phyloP scores from a whole-genome alignment of 1,284 basidiomycete species.

The Gomphus bonarii region DNA sequence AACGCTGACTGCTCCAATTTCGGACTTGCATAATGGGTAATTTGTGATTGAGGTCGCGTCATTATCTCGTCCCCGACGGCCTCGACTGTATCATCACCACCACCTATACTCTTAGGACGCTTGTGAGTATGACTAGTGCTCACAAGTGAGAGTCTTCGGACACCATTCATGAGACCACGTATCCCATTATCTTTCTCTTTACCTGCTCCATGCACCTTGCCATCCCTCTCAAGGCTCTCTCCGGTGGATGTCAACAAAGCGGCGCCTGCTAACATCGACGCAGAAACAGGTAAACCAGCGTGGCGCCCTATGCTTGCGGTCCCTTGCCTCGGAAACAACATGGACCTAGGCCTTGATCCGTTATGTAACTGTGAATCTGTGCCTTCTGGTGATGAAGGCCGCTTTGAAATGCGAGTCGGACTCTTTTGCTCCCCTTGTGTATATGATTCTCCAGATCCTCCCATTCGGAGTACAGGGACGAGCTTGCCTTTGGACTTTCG shows the following conservation, averaged over 20 bases:
- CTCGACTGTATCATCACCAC: neutral
- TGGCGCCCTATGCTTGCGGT: slow-evolving; percentile 7
- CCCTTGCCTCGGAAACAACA: slow-evolving; percentile 5
- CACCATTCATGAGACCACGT: slow-evolving; percentile 7
- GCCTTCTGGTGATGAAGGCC: neutral
- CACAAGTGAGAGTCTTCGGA: slow-evolving; percentile 8
- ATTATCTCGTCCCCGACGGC: neutral
- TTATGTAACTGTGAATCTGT: neutral
- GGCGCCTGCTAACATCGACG: neutral
- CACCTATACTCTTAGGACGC: slow-evolving; percentile 8
- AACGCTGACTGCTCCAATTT: neutral
- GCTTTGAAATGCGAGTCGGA: neutral
- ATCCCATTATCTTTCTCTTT: slow-evolving; percentile 9
- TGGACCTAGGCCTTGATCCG: neutral
- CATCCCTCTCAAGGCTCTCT: neutral
- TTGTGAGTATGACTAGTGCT: neutral
- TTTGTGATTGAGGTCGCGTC: neutral
- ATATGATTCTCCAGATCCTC: neutral
- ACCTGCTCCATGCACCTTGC: neutral
- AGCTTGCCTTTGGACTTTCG: neutral
- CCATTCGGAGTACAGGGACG: neutral
- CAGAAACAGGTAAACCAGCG: neutral
- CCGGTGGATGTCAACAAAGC: neutral
- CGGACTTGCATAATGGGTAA: neutral
- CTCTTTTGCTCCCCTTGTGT: neutral